These are phyloP conservation scores for Nicotiana tabacum DNA, from an alignment of 257 asterid species.

Conservation along the genomic window DNA sequence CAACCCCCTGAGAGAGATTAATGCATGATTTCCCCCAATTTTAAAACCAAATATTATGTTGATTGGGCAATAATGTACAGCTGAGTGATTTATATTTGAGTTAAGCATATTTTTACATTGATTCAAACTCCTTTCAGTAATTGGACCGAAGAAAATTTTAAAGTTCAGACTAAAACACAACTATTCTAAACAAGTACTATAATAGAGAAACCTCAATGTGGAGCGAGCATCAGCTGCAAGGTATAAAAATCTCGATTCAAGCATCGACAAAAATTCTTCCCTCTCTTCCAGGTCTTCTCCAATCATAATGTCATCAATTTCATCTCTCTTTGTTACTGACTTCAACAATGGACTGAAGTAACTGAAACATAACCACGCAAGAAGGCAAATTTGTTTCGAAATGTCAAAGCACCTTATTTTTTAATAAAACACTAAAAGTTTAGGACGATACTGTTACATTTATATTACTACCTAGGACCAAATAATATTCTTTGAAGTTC, in stretches of 20 bases:
- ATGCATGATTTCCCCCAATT: background rate
- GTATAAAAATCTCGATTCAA: slow-evolving; percentile 82
- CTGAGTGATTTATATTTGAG: background rate
- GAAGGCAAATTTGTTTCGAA: background rate
- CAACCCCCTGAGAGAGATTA: background rate
- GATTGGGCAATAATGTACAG: background rate
- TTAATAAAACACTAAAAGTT: background rate
- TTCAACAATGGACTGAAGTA: slow-evolving; percentile 92
- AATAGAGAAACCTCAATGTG: slow-evolving; percentile 60
- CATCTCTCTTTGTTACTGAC: slow-evolving; percentile 56
- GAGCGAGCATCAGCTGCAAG: slow-evolving; percentile 98
- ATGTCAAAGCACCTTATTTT: background rate
- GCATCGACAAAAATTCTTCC: slow-evolving; percentile 67
- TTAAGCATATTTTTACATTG: background rate
- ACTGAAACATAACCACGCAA: slow-evolving; percentile 35
- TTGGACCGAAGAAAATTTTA: background rate
- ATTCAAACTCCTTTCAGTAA: background rate
- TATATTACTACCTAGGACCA: slow-evolving; percentile 68
- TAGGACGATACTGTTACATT: background rate
- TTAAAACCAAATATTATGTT: background rate
- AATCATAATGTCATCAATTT: slow-evolving; percentile 58
- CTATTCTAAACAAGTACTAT: background rate
- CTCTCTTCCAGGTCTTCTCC: slow-evolving; percentile 85
- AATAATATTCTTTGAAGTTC: slow-evolving; percentile 78
- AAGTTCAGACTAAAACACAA: background rate